Percentiles rank a stretch among this genome's conserved stretches.
phyloP scores from a whole-genome alignment of 75 land plant genomes.

The Chamaecyparis obtusa region DNA sequence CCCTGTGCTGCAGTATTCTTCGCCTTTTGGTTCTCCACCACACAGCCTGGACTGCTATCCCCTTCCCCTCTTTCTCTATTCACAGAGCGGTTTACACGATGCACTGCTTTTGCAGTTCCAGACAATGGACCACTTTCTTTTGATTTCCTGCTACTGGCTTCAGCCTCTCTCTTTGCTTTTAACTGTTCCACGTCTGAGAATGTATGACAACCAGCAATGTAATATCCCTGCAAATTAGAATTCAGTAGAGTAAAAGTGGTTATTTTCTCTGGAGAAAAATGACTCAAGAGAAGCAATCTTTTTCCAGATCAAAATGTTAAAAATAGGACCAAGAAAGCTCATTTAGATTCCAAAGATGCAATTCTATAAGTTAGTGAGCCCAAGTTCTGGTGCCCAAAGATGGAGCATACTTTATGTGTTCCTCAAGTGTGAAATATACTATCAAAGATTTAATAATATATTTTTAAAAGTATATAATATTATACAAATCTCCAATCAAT shows the following conservation, averaged over 20 bases:
- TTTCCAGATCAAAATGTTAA: background rate
- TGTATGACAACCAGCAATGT: conserved; percentile 87
- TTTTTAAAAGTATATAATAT: too few species aligned
- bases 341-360: background rate
- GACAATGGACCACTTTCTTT: conserved; percentile 41
- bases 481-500: too few species aligned
- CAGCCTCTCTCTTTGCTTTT: conserved; percentile 63
- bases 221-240: conserved; percentile 61
- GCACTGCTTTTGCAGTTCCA: conserved; percentile 45
- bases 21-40: conserved; percentile 29
- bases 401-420: too few species aligned
- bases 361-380: too few species aligned
- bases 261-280: background rate
- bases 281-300: background rate
- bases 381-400: too few species aligned
- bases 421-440: too few species aligned
- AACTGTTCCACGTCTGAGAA: conserved; percentile 69
- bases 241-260: background rate
- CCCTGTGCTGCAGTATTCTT: conserved; percentile 17
- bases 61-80: conserved; percentile 49
- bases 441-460: too few species aligned
- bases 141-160: conserved; percentile 45
- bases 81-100: conserved; percentile 37
- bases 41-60: conserved; percentile 48
- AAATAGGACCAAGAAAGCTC: background rate